Base-by-base conservation (phyloP, 2,329 filamentous ascomycete genomes). In the Pestalotiopsis sp. region DNA sequence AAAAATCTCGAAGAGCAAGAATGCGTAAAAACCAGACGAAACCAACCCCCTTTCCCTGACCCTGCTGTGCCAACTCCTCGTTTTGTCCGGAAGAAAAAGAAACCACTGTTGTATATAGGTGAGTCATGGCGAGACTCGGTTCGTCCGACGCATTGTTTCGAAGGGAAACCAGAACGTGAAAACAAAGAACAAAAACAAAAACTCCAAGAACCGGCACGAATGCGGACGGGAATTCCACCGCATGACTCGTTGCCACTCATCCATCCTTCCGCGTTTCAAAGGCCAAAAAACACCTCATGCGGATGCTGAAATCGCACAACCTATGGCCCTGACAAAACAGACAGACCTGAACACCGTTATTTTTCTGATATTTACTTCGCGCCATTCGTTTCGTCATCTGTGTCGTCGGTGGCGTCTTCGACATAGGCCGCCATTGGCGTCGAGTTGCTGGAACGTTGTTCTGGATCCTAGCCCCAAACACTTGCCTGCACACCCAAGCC, bases 401-500 rank as follows among this genome's bases (percentile, higher is more conserved):
- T 63, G 39, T 66, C 48, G 55, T 68, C 64, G 26, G 56, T 58
- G 56, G 38, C 22, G 14, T 30, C 48, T 20, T 66, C 66, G 35
- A 64, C 63, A 57, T 66, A 55, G 14, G 48, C 63, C 22, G 20
- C 35, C 61, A 30, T 65, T 17, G 26, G 40, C 64, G 64, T 57
- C 48, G 66, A 20, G 65, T 67, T 58, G 59, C 65, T 60, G 44
- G 61, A 58, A 56, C 62, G 39, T 38, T 30, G 39, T 24, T 66
- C 59, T 24, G 69, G 59, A 64, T 70, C 66, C 74, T 90, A 98
- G 74, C 94, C 94, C 94, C 94, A 98, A 73, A 98, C 95, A 71
- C 94, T 97, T 71, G 94, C 94, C 79, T 97, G 94, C 70, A 94
- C 92, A 71, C 94, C 93, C 70, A 97, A 89, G 64, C 89, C 89